Evolutionary conservation across 495 filamentous ascomycete species (phyloP).

Genomic region (Barbatosphaeria neglecta): DNA sequence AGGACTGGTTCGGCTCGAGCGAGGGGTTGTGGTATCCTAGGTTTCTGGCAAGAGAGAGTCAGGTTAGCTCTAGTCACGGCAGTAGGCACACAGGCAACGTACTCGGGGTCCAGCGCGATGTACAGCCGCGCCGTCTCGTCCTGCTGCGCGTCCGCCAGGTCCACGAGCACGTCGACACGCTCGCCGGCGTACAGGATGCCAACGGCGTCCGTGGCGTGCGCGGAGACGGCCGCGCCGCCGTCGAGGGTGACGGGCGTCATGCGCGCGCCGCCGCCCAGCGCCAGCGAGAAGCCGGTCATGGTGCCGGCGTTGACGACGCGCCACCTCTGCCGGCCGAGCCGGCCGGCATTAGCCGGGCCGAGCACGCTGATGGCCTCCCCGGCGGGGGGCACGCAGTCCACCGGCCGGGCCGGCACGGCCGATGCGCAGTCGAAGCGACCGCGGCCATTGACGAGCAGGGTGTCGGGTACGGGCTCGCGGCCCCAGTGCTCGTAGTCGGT

Average conservation of each 20-base stretch:
- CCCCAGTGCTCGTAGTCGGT: constrained; percentile 30
- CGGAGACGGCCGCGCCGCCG: constrained; percentile 23
- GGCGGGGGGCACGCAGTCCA: constrained; percentile 25
- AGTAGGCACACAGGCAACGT: constrained; percentile 1
- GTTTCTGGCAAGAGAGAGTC: constrained; percentile 17
- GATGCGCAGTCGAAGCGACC: constrained; percentile 38
- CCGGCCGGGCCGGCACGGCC: constrained; percentile 34
- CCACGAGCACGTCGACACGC: constrained; percentile 34
- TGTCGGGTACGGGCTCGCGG: constrained; percentile 44
- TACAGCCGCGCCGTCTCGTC: not conserved
- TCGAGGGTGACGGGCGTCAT: constrained; percentile 31
- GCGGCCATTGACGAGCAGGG: constrained; percentile 36
- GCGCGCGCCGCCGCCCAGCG: constrained; percentile 15
- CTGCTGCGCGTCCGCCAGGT: constrained; percentile 1
- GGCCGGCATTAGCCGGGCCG: not conserved
- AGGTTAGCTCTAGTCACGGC: not conserved
- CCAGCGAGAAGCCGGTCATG: constrained; percentile 30
- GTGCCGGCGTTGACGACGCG: constrained; percentile 20
- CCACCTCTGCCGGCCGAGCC: not conserved
- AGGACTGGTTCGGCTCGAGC: constrained; percentile 27
- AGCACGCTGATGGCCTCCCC: not conserved
- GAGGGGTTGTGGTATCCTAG: constrained; percentile 38
- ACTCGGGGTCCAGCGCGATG: constrained; percentile 34
- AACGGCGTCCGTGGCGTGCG: constrained; percentile 12
- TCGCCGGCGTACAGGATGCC: constrained; percentile 40